Evolutionary conservation across 371 early-diverging fungal species (phyloP), one percentile per base, ranked within the genome.

Genomic region (Haplosporangium sp.): DNA sequence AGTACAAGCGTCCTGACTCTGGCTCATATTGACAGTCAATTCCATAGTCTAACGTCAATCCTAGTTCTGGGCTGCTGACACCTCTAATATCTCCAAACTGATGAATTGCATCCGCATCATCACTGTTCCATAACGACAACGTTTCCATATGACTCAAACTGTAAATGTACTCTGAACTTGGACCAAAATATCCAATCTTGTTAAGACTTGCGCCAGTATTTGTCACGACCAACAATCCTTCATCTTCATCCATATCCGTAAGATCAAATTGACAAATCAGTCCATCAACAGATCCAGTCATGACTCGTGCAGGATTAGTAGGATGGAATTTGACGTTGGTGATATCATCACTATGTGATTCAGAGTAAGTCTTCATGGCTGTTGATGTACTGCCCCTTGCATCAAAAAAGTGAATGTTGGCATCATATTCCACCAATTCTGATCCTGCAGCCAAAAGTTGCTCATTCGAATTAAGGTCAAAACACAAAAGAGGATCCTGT

Each of bases 291-390:
- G 94, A 91, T 5, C 89, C 92, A 0, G 94, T 89, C 52, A 94
- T 82, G 50, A 95, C 74, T 47, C 86, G 87, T 13, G 77, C 83
- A 1, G 91, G 82, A 10, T 85, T 70, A 17, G 82, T 85, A 8
- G 95, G 95, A 70, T 96, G 95, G 83, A 95, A 93, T 63, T 90
- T 85, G 47, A 96, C 88, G 83, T 94, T 91, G 4, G 97, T 96
- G n/a, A 98, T 87, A 76, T 97, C 97, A 71, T 98, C 97, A 39
- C 91, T 92, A 74, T 97, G 96, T 4, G 94, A 95, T 67, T 96
- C 96, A 6, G 77, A 84, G 74, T 96, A 98, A 39, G 85, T 78
- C 13, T 86, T 84, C 11, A 90, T 52, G 8, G 88, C 65, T 2
- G 74, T 20, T 20, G 65, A 61, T 60, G 60, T 50, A 47, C 63